Conservation (phyloP, 192 early-diverging fungal species). For the Phycomyces nitens region DNA sequence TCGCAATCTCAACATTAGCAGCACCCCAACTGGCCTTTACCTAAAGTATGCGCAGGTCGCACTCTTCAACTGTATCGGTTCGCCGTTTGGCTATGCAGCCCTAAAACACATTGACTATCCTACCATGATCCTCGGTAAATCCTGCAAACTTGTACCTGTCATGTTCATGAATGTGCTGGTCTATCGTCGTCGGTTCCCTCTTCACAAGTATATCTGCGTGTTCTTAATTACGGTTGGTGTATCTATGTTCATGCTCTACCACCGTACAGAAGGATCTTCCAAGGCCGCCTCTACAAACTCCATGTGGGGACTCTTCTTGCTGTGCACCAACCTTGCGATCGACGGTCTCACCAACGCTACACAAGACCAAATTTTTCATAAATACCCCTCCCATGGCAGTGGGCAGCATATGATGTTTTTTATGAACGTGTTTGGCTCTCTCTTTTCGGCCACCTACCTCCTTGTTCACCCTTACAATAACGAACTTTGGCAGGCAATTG, state of each 20-base stretch:
- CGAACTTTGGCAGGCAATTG: slow-evolving; percentile 71
- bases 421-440: slow-evolving; percentile 86
- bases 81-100: slow-evolving; percentile 91
- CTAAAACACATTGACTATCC: slow-evolving; percentile 96
- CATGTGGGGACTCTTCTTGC: slow-evolving; percentile 75
- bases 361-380: slow-evolving; percentile 91
- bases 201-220: slow-evolving; percentile 88
- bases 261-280: slow-evolving; percentile 48
- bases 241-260: slow-evolving; percentile 89
- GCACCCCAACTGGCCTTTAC: slow-evolving; percentile 32
- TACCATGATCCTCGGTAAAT: slow-evolving; percentile 94
- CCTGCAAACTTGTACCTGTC: slow-evolving; percentile 95
- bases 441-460: slow-evolving; percentile 72
- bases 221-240: slow-evolving; percentile 86
- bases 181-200: slow-evolving; percentile 82
- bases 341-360: slow-evolving; percentile 96
- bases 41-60: slow-evolving; percentile 75
- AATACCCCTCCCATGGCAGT: slow-evolving; percentile 56
- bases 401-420: slow-evolving; percentile 97
- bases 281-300: slow-evolving; percentile 55
- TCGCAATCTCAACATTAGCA: slow-evolving; percentile 37
- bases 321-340: slow-evolving; percentile 80
- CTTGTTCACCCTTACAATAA: slow-evolving; percentile 65
- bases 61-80: slow-evolving; percentile 67
- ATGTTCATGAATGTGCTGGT: slow-evolving; percentile 93